These are phyloP conservation scores for Colletotrichum godetiae DNA, from an alignment of 2,329 filamentous ascomycete species.

Conservation along the genomic window DNA sequence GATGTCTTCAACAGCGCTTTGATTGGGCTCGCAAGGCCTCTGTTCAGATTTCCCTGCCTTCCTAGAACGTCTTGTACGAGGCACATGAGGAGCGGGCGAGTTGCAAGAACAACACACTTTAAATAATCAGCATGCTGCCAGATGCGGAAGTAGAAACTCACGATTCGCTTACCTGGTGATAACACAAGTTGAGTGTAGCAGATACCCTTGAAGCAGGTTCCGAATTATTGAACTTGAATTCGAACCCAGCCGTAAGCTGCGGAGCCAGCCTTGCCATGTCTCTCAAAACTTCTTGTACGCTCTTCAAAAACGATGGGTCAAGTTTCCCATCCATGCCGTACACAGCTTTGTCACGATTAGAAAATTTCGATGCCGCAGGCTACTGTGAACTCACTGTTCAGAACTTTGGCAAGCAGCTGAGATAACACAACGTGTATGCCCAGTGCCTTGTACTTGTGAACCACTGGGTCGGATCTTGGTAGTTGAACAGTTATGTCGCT, in stretches of 20 bases:
- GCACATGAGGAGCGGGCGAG: conserved; percentile 12
- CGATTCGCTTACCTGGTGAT: background rate
- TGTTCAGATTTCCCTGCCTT: conserved; percentile 5
- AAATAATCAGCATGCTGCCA: background rate
- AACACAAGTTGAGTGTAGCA: conserved; percentile 19
- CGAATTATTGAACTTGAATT: conserved; percentile 20
- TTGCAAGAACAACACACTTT: conserved; percentile 17
- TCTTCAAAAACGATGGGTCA: conserved; percentile 10
- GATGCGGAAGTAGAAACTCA: background rate
- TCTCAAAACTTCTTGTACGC: conserved; percentile 5
- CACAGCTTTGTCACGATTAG: background rate
- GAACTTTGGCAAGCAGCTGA: conserved; percentile 13
- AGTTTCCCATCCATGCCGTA: conserved; percentile 23
- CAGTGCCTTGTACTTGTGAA: conserved; percentile 13
- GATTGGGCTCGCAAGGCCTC: conserved; percentile 7
- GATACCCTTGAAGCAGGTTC: conserved; percentile 13
- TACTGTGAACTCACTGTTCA: background rate
- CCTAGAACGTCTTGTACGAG: conserved; percentile 9
- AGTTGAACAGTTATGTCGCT: conserved; percentile 8
- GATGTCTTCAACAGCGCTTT: conserved; percentile 18
- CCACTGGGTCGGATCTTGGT: background rate
- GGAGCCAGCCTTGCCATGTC: conserved; percentile 10
- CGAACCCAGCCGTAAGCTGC: conserved; percentile 14
- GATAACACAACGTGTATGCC: conserved; percentile 17
- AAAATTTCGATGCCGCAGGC: accelerated